Evolutionary conservation across 805 yeast genomes (phyloP), one percentile per base, ranked within the genome.

Genomic region (Myxozyma neotropica): DNA sequence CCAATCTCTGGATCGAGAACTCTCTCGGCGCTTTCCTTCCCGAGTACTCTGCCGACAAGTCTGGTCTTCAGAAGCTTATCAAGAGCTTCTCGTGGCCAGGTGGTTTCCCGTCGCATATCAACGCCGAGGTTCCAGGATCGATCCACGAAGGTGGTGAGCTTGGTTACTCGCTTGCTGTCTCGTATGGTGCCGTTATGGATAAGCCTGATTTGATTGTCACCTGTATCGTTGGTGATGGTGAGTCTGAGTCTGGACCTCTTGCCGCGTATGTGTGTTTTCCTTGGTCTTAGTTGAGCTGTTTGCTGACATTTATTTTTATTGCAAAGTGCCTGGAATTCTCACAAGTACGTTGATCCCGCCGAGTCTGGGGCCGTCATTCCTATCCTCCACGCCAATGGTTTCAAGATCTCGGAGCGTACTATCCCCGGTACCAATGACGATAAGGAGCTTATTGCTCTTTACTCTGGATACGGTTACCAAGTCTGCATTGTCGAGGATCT

Each of bases 131-230:
- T 19, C 67, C 67, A 21, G 67, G 67, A 2, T 55, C 66, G 8
- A 61, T 64, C 48, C 67, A 64, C 58, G 67, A 64, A 38, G 67
- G 67, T 27, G 67, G 67, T 46, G 67, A 64, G 55, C 60, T 64
- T 15, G 67, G 67, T n/a, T 64, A 64, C 64, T 61, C 67, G 40
- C 63, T 64, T 21, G 63, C 67, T 6, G 66, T 62, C 26, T 38
- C 66, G 10, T 64, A 58, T 42, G 67, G 67, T 47, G 64, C 67
- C 4, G 56, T 64, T 33, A 59, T 58, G 59, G 67, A 64, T 53
- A 54, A 57, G 33, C 67, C 67, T 17, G 61, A 64, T 35, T 46
- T 61, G 51, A 56, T 64, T 36, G 66, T 54, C n/a, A 35, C 60
- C 17, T 55, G 61, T 33, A 47, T 64, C 42, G 55, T 64, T 44